Evolutionary conservation across 495 filamentous ascomycete species (phyloP).

Genomic region (Pseudoneurospora amorphoporcata): DNA sequence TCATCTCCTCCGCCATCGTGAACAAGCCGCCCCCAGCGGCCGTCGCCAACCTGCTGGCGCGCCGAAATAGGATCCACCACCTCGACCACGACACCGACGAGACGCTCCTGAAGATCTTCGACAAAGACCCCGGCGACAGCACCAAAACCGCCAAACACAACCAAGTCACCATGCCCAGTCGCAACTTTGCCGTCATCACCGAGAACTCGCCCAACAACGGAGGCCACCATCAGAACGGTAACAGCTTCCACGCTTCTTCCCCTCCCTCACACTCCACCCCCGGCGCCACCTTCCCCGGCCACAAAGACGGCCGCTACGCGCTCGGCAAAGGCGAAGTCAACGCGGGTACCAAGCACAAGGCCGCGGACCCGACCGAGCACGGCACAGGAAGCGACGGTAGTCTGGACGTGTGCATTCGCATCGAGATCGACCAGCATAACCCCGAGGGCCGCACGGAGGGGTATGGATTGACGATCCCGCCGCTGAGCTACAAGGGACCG

Average conservation of each 20-base stretch:
- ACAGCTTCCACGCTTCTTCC: slow-evolving; percentile 5
- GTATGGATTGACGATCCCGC: slow-evolving; percentile 57
- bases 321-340: slow-evolving; percentile 52
- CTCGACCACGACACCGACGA: slow-evolving; percentile 78
- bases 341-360: slow-evolving; percentile 55
- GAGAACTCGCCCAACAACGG: slow-evolving; percentile 46
- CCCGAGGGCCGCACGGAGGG: slow-evolving; percentile 49
- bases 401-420: slow-evolving; percentile 55
- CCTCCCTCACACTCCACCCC: slow-evolving; percentile 3
- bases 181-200: slow-evolving; percentile 79
- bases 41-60: slow-evolving; percentile 78
- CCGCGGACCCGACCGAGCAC: slow-evolving; percentile 42
- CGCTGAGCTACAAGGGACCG: slow-evolving; percentile 27
- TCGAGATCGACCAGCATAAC: slow-evolving; percentile 63
- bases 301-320: slow-evolving; percentile 48
- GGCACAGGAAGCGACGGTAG: slow-evolving; percentile 47
- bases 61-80: slow-evolving; percentile 86
- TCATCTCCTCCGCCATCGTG: slow-evolving; percentile 85
- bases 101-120: slow-evolving; percentile 76
- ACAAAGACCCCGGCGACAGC: slow-evolving; percentile 64
- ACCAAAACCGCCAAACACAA: slow-evolving; percentile 61
- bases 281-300: neutral
- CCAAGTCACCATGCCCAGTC: slow-evolving; percentile 78
- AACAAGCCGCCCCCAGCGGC: slow-evolving; percentile 85
- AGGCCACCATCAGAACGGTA: slow-evolving; percentile 12